phyloP scores from a whole-genome alignment of 495 filamentous ascomycete species.

The Annulohypoxylon bovei region DNA sequence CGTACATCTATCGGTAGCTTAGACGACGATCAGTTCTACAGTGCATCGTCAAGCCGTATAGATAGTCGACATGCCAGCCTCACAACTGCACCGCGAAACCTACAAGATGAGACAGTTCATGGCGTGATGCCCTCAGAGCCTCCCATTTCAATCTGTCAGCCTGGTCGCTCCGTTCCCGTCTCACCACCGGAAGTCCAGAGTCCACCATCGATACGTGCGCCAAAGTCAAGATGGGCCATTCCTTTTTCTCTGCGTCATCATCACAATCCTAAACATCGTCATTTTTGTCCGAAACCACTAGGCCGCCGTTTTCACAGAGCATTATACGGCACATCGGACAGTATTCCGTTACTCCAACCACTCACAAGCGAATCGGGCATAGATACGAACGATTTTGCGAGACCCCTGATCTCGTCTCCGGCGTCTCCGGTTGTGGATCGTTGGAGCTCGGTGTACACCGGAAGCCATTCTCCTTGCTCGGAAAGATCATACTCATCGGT shows the following conservation, averaged over 20 bases:
- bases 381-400: background rate
- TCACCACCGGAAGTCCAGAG: conserved; percentile 1
- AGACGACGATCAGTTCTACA: conserved; percentile 36
- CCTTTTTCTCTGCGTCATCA: conserved; percentile 21
- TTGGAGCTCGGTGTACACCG: conserved; percentile 1
- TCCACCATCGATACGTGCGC: background rate
- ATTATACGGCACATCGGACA: conserved; percentile 27
- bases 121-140: background rate
- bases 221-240: conserved; percentile 21
- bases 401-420: conserved; percentile 7
- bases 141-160: conserved; percentile 8
- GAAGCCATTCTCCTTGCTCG: conserved; percentile 12
- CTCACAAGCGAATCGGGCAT: background rate
- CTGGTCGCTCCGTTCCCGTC: background rate
- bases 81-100: conserved; percentile 5
- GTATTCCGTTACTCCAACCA: conserved; percentile 26
- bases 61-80: conserved; percentile 28
- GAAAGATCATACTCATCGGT: background rate
- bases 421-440: conserved; percentile 7
- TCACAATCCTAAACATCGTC: conserved; percentile 31
- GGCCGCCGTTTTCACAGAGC: conserved; percentile 20
- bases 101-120: conserved; percentile 18
- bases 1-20: conserved; percentile 22
- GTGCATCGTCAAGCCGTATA: conserved; percentile 25
- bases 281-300: conserved; percentile 32